Conservation (phyloP, 1,139 yeast genomes). For the Yamadazyma atmosphaerica region DNA sequence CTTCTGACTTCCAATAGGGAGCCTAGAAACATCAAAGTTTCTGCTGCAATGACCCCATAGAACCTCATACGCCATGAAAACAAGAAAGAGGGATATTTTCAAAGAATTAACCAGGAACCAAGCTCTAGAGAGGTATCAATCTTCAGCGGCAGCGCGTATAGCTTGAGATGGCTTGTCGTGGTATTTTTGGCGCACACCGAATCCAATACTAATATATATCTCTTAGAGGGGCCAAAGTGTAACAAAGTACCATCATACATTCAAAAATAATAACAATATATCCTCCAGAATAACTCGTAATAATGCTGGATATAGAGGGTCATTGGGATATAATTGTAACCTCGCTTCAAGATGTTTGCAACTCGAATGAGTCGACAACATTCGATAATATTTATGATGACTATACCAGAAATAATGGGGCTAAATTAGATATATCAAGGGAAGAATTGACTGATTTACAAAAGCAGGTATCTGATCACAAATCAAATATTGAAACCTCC, state of each 20-base stretch:
- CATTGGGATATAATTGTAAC: conserved; percentile 70
- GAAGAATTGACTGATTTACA: conserved; percentile 42
- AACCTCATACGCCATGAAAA: background rate
- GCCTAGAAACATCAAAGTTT: conserved; percentile 9
- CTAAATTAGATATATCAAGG: conserved; percentile 22
- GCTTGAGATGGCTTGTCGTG: too few relatives aligned
- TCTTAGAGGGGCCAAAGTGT: too few relatives aligned
- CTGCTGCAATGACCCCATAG: background rate
- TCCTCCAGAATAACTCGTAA: too few relatives aligned
- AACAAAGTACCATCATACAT: too few relatives aligned
- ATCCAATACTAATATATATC: too few relatives aligned
- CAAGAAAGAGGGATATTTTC: background rate
- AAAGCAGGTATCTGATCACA: conserved; percentile 50
- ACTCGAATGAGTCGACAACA: conserved; percentile 53
- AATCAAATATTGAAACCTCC: conserved; percentile 57
- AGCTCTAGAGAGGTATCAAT: too few relatives aligned
- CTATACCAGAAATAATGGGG: conserved; percentile 8
- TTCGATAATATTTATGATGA: conserved; percentile 46
- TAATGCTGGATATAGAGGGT: conserved; percentile 33
- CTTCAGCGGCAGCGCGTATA: too few relatives aligned
- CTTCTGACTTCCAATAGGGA: conserved; percentile 12
- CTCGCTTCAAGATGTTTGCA: conserved; percentile 67
- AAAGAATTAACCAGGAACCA: too few relatives aligned
- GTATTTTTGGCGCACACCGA: too few relatives aligned
- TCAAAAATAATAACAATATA: too few relatives aligned